Base-by-base conservation (phyloP, 805 yeast species). In the Candida nitratophila region DNA sequence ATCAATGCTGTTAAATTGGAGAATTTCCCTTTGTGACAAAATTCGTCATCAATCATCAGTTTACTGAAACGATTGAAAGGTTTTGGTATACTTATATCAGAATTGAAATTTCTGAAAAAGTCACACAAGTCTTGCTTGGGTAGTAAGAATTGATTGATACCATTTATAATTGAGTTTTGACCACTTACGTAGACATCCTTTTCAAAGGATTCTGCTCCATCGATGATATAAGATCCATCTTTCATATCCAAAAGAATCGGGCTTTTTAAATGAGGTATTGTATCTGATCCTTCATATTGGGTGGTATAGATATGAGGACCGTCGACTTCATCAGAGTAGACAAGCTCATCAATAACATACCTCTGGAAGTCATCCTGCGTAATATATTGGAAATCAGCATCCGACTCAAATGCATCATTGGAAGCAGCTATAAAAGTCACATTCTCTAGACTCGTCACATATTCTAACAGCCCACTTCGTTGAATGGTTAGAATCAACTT, bases 351-450 rank as follows among this genome's bases (percentile, higher is more conserved):
- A 15, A 74, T 56, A 7, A 66, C 47, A 52, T 74, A 64, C 30
- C 62, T 57, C 15, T 53, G 39, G 14, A 63, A 45, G 10, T 53
- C 54, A 14, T 47, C 35, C 24, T 48, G 44, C 16, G 44, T 29
- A 20, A 55, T 32, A n/a, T 42, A 33, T 22, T 46, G 19, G 30
- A 48, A 47, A 5, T 34, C 20, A 27, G 45, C 43, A 11, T 44
- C 34, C 2, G 41, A 37, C 14, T 42, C 52, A 59, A 84, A 86
- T 1, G 96, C 96, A 50, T 82, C 79, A 57, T 87, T 87, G 12
- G 83, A 73, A 0, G 96, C 95, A 1, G 95, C 95, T 35, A 84
- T 57, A n/a, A 87, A 61, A 0, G 96, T 86, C 45, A 82, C 76
- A 57, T 85, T 82, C 21, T 66, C 64, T 47, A 83, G 58, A 19